phyloP scores from a whole-genome alignment of 495 filamentous ascomycete species.

The Aspergillus ostianus region DNA sequence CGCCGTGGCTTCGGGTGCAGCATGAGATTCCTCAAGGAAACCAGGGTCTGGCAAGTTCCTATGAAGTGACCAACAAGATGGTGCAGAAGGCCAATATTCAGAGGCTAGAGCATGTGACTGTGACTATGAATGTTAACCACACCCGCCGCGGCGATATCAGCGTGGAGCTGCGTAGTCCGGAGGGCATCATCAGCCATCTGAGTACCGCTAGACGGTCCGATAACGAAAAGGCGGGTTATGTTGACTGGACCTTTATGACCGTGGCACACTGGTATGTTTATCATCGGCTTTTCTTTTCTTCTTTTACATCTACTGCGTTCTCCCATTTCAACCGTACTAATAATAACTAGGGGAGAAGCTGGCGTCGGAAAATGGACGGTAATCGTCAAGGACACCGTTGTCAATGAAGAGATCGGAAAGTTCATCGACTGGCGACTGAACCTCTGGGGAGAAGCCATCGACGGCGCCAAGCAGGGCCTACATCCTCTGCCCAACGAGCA shows the following conservation, averaged over 20 bases:
- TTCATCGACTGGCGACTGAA: constrained; percentile 93
- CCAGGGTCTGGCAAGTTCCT: constrained; percentile 71
- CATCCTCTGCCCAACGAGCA: constrained; percentile 82
- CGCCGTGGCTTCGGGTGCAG: constrained; percentile 88
- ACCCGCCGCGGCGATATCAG: constrained; percentile 84
- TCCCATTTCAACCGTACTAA: neutral
- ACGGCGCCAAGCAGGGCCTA: constrained; percentile 63
- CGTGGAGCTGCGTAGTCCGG: constrained; percentile 85
- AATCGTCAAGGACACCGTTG: constrained; percentile 79
- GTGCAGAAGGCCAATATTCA: constrained; percentile 79
- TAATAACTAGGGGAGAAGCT: constrained; percentile 70
- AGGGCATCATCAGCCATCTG: constrained; percentile 78
- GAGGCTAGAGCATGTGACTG: constrained; percentile 87
- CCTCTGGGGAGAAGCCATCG: constrained; percentile 86
- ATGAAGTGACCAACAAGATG: constrained; percentile 73
- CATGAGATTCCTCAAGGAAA: constrained; percentile 84
- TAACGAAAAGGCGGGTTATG: constrained; percentile 65
- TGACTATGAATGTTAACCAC: constrained; percentile 95
- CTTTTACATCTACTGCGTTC: neutral
- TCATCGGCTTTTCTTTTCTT: no score
- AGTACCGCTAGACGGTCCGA: constrained; percentile 70
- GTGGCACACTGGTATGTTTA: constrained; percentile 82
- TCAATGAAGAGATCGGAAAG: constrained; percentile 71
- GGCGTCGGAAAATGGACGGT: constrained; percentile 88
- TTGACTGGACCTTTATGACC: constrained; percentile 98